A percentile compares a stretch with the other conserved stretches of the same genome.
Conservation (phyloP, 305 asterid species). For the Solanum aculeatissimum region DNA sequence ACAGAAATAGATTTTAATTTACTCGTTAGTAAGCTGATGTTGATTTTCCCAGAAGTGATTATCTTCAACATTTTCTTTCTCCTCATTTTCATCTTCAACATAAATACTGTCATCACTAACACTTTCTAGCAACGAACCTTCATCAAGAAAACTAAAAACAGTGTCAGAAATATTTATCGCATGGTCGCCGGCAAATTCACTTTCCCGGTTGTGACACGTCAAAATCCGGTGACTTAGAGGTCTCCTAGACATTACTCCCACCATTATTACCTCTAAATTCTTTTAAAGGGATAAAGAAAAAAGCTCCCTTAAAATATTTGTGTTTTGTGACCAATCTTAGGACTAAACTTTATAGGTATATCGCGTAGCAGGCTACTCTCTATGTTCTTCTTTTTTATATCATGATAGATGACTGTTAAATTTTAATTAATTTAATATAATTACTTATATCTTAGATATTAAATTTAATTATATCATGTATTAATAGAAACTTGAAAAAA, state of each 20-base stretch:
- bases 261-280: not conserved
- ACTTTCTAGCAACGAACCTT: slow-evolving; percentile 37
- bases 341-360: slow-evolving; percentile 1
- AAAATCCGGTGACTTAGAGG: slow-evolving; percentile 42
- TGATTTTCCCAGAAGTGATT: slow-evolving; percentile 52
- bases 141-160: slow-evolving; percentile 54
- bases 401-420: no score
- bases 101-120: slow-evolving; percentile 11
- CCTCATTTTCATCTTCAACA: slow-evolving; percentile 23
- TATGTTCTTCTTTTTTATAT: no score
- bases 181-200: slow-evolving; percentile 39
- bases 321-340: not conserved
- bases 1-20: no score
- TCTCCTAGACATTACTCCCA: slow-evolving; percentile 19
- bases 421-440: no score
- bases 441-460: no score
- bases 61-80: slow-evolving; percentile 12
- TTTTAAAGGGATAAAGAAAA: not conserved
- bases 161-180: slow-evolving; percentile 44
- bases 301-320: not conserved
- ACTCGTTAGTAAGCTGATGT: slow-evolving; percentile 51
- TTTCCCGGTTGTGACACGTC: slow-evolving; percentile 34
- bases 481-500: no score
- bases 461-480: no score
- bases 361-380: no score